These are phyloP conservation scores for Trypanosoma mega DNA, from an alignment of 208 protist genomes.

Conservation along the genomic window DNA sequence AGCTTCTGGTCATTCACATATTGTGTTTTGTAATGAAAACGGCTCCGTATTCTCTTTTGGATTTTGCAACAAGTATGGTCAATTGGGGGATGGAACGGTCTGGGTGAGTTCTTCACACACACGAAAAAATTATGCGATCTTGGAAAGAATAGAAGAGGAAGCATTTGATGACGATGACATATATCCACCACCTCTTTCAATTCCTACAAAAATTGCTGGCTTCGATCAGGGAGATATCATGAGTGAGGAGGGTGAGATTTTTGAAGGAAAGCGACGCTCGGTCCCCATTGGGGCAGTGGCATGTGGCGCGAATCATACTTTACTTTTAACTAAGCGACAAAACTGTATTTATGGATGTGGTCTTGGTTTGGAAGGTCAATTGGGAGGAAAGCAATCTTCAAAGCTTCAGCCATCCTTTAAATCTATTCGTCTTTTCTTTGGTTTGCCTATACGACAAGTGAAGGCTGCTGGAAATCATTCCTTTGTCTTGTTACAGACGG, in stretches of 20 bases:
- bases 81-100: slow-evolving; percentile 80
- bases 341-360: slow-evolving; percentile 79
- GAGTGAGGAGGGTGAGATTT: slow-evolving; percentile 15
- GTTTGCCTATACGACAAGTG: slow-evolving; percentile 58
- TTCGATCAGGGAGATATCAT: slow-evolving; percentile 30
- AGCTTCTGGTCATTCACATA: slow-evolving; percentile 65
- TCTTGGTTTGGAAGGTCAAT: slow-evolving; percentile 61
- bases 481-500: slow-evolving; percentile 74
- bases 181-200: slow-evolving; percentile 25
- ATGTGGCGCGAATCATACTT: slow-evolving; percentile 71
- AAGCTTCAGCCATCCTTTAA: slow-evolving; percentile 63
- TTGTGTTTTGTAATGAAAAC: slow-evolving; percentile 77
- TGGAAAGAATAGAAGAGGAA: slow-evolving; percentile 7
- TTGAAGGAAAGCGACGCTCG: slow-evolving; percentile 13
- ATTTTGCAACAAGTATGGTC: slow-evolving; percentile 75
- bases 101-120: slow-evolving; percentile 39
- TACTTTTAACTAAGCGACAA: slow-evolving; percentile 49
- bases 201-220: slow-evolving; percentile 33
- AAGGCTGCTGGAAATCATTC: slow-evolving; percentile 68
- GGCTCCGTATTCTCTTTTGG: slow-evolving; percentile 76
- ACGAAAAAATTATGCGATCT: neutral
- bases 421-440: slow-evolving; percentile 73
- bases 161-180: slow-evolving; percentile 5
- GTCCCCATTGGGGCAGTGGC: slow-evolving; percentile 46
- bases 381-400: slow-evolving; percentile 43